Conservation (phyloP, 805 yeast genomes). For the Komagataella phaffii region DNA sequence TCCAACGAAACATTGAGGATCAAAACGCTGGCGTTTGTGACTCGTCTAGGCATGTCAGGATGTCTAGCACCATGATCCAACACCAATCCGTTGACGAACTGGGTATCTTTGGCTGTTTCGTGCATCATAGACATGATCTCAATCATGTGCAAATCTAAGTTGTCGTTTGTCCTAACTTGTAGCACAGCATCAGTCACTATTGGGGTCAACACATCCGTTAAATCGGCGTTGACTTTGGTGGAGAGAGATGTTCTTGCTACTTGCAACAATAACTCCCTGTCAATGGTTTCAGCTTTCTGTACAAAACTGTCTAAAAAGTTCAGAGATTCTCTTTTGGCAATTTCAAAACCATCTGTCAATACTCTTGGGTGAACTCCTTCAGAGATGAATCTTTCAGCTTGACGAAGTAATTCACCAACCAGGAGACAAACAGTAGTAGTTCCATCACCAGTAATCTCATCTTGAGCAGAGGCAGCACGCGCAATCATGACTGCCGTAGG, state of each 20-base stretch:
- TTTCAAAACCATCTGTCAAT: constrained; percentile 88
- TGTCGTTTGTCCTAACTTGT: constrained; percentile 42
- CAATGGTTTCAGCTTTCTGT: constrained; percentile 35
- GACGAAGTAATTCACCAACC: constrained; percentile 90
- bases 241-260: constrained; percentile 84
- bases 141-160: constrained; percentile 87
- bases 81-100: constrained; percentile 77
- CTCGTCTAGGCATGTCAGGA: constrained; percentile 94
- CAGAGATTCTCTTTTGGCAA: constrained; percentile 68
- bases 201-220: constrained; percentile 76
- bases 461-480: constrained; percentile 97
- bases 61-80: constrained; percentile 98
- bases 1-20: constrained; percentile 90
- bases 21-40: constrained; percentile 72
- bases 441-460: constrained; percentile 98
- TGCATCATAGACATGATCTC: constrained; percentile 98
- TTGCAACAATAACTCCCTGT: constrained; percentile 80
- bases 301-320: constrained; percentile 59
- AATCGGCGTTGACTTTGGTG: constrained; percentile 71
- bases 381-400: constrained; percentile 80
- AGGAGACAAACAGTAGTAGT: constrained; percentile 90
- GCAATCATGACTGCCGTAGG: constrained; percentile 90
- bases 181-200: constrained; percentile 94
- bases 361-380: constrained; percentile 97
- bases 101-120: constrained; percentile 72